These are phyloP conservation scores for barley (Hordeum vulgare) DNA, from an alignment of 176 grass and related monocot species.

Conservation along the genomic window MorexV3_pseudomolecules_assembly NC_058518.1:504906493-504906992, in stretches of 20 bases:
- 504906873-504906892: background rate
- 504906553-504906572: background rate
- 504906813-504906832: background rate
- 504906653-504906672: background rate
- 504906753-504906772: background rate
- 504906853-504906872: constrained; percentile 1
- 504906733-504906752: background rate
- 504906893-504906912: background rate
- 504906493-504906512: background rate
- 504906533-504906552: background rate
- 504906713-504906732: background rate
- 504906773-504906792: background rate
- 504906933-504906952: background rate
- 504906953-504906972: background rate
- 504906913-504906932: background rate
- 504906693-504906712: background rate
- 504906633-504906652: background rate
- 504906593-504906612: background rate
- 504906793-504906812: background rate
- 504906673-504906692: background rate
- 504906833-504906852: background rate
- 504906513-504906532: background rate
- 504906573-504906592: background rate
- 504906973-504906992: background rate
- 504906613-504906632: constrained; percentile 2